phyloP scores from a whole-genome alignment of 805 yeast genomes.

The Kluyveromyces nonfermentans region DNA sequence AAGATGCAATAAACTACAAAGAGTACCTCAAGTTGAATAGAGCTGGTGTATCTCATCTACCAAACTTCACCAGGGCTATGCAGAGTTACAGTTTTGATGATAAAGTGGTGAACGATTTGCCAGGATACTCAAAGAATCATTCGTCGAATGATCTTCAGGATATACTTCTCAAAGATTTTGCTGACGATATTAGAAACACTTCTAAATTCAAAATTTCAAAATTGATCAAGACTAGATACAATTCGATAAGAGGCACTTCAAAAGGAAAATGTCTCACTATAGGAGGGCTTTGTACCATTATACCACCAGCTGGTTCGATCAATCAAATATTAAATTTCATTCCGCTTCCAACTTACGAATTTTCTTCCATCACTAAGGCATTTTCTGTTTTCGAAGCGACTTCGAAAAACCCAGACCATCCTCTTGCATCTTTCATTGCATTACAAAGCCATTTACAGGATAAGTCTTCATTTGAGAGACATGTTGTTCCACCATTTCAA shows the following conservation, averaged over 20 bases:
- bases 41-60: conserved; percentile 39
- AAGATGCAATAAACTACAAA: conserved; percentile 3
- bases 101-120: conserved; percentile 30
- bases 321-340: conserved; percentile 39
- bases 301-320: conserved; percentile 44
- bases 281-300: conserved; percentile 54
- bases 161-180: conserved; percentile 20
- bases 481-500: conserved; percentile 58
- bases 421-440: conserved; percentile 26
- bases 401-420: conserved; percentile 18
- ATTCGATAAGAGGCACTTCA: conserved; percentile 31
- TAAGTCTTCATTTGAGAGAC: conserved; percentile 31
- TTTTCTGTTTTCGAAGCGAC: conserved; percentile 19
- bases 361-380: conserved; percentile 28
- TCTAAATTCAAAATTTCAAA: conserved; percentile 24
- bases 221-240: conserved; percentile 23
- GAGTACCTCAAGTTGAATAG: conserved; percentile 12
- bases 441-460: conserved; percentile 9
- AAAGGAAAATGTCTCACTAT: conserved; percentile 37
- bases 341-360: conserved; percentile 32
- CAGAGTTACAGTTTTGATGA: conserved; percentile 32
- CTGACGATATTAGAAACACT: conserved; percentile 28
- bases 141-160: conserved; percentile 17
- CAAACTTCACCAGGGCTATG: conserved; percentile 60
- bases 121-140: conserved; percentile 29